A percentile compares a stretch with the other conserved stretches of the same genome.
These are phyloP conservation scores for Ogataea populi-albae DNA, from an alignment of 805 yeast genomes.

Conservation along the genomic window DNA sequence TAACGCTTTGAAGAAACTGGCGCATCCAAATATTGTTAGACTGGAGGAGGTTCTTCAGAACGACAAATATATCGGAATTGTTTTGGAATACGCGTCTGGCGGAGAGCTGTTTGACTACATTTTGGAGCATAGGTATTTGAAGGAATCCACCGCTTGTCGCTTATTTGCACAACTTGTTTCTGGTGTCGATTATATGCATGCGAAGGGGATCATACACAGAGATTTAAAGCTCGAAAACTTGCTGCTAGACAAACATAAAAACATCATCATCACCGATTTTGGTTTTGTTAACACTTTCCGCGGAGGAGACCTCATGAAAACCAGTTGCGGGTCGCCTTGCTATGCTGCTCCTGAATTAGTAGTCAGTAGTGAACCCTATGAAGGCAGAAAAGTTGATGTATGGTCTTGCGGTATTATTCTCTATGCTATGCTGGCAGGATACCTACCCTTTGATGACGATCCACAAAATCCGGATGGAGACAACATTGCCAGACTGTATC, in stretches of 20 bases:
- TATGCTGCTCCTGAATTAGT: slow-evolving; percentile 98
- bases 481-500: slow-evolving; percentile 85
- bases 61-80: slow-evolving; percentile 94
- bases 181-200: slow-evolving; percentile 88
- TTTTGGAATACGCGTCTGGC: slow-evolving; percentile 93
- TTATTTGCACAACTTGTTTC: slow-evolving; percentile 89
- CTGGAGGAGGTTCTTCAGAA: slow-evolving; percentile 91
- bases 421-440: slow-evolving; percentile 96
- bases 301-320: slow-evolving; percentile 78
- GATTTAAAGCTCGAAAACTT: slow-evolving; percentile 75
- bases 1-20: slow-evolving; percentile 77
- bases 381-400: slow-evolving; percentile 89
- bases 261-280: slow-evolving; percentile 83
- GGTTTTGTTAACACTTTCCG: slow-evolving; percentile 90
- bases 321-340: slow-evolving; percentile 97
- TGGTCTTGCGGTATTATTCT: slow-evolving; percentile 97
- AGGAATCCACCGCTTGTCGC: slow-evolving; percentile 82
- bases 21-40: slow-evolving; percentile 91
- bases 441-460: slow-evolving; percentile 96
- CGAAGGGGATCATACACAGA: slow-evolving; percentile 75
- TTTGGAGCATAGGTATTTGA: slow-evolving; percentile 77
- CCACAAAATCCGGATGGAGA: slow-evolving; percentile 95
- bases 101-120: slow-evolving; percentile 96
- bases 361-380: slow-evolving; percentile 79
- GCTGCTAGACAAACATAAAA: slow-evolving; percentile 79